Evolutionary conservation across 2,329 filamentous ascomycete species (phyloP), one percentile per base, ranked within the genome.

Genomic region (Raffaelea deltoideospora): DNA sequence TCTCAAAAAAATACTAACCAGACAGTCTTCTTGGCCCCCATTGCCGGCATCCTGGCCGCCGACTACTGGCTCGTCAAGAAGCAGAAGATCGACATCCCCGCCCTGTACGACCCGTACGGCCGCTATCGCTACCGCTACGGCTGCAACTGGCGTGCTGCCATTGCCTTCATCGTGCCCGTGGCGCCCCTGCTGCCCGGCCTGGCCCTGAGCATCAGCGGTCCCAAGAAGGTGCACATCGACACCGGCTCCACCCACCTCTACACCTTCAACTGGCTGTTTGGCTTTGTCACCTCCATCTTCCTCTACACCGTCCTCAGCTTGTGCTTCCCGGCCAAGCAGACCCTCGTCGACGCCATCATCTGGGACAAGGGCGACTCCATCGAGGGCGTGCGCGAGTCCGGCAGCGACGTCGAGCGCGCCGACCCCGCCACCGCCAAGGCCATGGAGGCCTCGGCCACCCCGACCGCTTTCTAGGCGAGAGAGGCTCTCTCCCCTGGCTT

Each of bases 261-360:
- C 48, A 63, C 67, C 20, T 75, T 79, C 48, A 73, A 76, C n/a
- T 80, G 75, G 68, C 49, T 79, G 15, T 61, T 76, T 34, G 76
- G 75, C 0, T 78, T 79, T 43, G 55, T 64, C 10, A 58, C 53
- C 0, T 72, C 69, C 8, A 64, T 67, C 17, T 34, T 72, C 3
- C 59, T 78, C 0, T 79, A 79, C 53, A 55, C 67, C 10, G 46
- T 42, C 0, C 46, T 78, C 17, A 67, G 60, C 33, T 56, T 53
- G 40, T 45, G 55, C 3, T 65, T 69, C 30, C 69, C 71, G 5
- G 64, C 60, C 0, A 51, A 41, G n/a, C 62, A 67, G 45, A 64
- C 65, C 0, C 49, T 71, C 33, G 50, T 78, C 5, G 40, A 39
- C 3, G 45, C 53, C 32, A 63, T 57, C 14, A 47, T 62, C 21